Conservation (phyloP, 2,329 filamentous ascomycete species). For the Furcasterigmium furcatum region DNA sequence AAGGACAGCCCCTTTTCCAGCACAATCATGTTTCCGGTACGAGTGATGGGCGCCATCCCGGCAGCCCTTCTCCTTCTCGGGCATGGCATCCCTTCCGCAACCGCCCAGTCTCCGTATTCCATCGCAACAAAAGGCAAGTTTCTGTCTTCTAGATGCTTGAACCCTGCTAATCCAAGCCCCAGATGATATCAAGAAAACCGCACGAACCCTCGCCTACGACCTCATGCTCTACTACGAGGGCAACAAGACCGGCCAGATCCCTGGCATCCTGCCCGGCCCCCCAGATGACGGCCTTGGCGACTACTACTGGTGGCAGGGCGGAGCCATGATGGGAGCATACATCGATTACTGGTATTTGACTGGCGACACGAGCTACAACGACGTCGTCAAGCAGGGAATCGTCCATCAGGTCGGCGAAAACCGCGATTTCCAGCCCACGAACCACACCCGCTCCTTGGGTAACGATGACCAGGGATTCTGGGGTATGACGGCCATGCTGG, state of each 20-base stretch:
- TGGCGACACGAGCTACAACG: slow-evolving; percentile 61
- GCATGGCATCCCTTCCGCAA: slow-evolving; percentile 24
- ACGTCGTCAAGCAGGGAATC: slow-evolving; percentile 52
- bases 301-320: slow-evolving; percentile 76
- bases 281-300: slow-evolving; percentile 39
- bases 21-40: no score
- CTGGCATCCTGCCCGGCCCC: slow-evolving; percentile 55
- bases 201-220: slow-evolving; percentile 44
- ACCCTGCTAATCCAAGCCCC: background rate
- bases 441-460: slow-evolving; percentile 56
- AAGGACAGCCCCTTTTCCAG: no score
- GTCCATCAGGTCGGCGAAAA: slow-evolving; percentile 54
- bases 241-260: slow-evolving; percentile 47
- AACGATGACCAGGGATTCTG: slow-evolving; percentile 71
- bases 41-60: slow-evolving; percentile 1
- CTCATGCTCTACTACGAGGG: slow-evolving; percentile 49
- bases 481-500: slow-evolving; percentile 65
- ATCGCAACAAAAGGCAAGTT: slow-evolving; percentile 2
- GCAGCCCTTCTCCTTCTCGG: slow-evolving; percentile 6
- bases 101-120: background rate
- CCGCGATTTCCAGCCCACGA: slow-evolving; percentile 57
- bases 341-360: slow-evolving; percentile 70
- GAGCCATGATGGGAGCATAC: slow-evolving; percentile 65
- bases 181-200: slow-evolving; percentile 44
- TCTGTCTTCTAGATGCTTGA: background rate